Evolutionary conservation across 352 stramenopile genomes (phyloP), one percentile per base, ranked within the genome.

Genomic region (Peronospora destructor): DNA sequence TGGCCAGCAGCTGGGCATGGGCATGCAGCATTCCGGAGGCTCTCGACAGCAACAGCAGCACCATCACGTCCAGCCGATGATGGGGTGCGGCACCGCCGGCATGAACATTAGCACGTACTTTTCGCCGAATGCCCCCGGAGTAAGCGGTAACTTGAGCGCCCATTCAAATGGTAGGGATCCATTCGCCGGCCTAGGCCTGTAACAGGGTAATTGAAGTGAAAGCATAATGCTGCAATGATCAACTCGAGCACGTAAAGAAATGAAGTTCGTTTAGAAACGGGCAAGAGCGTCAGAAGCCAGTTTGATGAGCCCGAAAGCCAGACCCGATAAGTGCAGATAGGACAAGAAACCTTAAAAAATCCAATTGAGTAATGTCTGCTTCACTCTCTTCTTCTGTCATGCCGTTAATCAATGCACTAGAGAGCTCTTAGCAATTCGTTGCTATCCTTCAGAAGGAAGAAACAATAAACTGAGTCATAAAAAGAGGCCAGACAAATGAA

Each of bases 181-280:
- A 33, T 91, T 91, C 59, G 77, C 81, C 5, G 81, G 81, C 7
- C 56, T 89, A 16, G 81, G 77, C n/a, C 48, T 87, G 47, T 55
- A 36, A 25, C 41, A 42, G 42, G 30, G 11, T 34, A 26, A 43
- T 30, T 26, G 39, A 40, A 50, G 30, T 57, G 28, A 52, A 56
- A 42, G 30, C 51, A 9, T 54, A 51, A 62, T 34, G 29, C 40
- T 26, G 13, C 29, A 49, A 36, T 11, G 29, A 28, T 30, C 13
- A 35, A 6, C 14, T 23, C 13, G 16, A 28, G n/a, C 29, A 53
- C 19, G 32, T 57, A 57, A 39, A 28, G 26, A 39, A 46, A 55
- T 55, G 45, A 44, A 56, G 42, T 48, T 43, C 29, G 36, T 38
- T 19, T 23, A 57, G 34, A 57, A 53, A 48, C 23, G 13, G 16